These are phyloP conservation scores for Fusarium sp. DNA, from an alignment of 2,329 filamentous ascomycete species.

Conservation along the genomic window DNA sequence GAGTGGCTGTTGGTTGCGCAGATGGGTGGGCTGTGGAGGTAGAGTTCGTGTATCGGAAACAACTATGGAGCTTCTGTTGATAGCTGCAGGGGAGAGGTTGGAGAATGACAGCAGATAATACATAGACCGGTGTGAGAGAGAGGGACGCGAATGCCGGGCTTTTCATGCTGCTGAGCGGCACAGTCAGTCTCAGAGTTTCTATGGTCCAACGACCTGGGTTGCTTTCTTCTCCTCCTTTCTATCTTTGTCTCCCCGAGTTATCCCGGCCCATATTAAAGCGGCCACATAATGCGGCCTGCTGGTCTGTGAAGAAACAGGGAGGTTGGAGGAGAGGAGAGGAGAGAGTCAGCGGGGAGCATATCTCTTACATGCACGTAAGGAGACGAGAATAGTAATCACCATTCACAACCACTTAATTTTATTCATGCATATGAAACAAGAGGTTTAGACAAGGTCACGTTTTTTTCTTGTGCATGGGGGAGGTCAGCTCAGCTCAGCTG, in stretches of 20 bases:
- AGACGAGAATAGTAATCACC: background rate
- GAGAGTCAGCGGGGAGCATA: background rate
- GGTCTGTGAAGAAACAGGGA: constrained; percentile 1
- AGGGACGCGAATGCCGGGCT: constrained; percentile 4
- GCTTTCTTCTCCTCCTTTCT: background rate
- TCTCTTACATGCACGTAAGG: constrained; percentile 13
- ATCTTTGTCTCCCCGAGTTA: constrained; percentile 23
- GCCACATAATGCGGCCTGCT: constrained; percentile 8
- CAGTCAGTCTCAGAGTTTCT: background rate
- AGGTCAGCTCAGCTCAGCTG: background rate
- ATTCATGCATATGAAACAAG: constrained; percentile 16
- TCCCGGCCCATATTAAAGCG: constrained; percentile 4
- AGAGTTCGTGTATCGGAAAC: constrained; percentile 19
- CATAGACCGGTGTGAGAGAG: background rate
- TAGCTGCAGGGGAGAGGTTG: background rate
- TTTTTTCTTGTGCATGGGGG: background rate
- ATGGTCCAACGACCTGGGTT: background rate
- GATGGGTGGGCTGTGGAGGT: constrained; percentile 20
- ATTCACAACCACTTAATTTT: background rate
- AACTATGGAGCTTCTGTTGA: constrained; percentile 9
- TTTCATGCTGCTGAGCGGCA: background rate
- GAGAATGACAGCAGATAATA: background rate
- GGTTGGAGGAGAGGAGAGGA: constrained; percentile 6
- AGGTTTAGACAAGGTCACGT: background rate
- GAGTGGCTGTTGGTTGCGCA: constrained; percentile 28